A percentile compares a stretch with the other conserved stretches of the same genome.
Evolutionary conservation across 176 grass and related monocot genomes (phyloP).

Genomic region (Triticum monococcum): DNA sequence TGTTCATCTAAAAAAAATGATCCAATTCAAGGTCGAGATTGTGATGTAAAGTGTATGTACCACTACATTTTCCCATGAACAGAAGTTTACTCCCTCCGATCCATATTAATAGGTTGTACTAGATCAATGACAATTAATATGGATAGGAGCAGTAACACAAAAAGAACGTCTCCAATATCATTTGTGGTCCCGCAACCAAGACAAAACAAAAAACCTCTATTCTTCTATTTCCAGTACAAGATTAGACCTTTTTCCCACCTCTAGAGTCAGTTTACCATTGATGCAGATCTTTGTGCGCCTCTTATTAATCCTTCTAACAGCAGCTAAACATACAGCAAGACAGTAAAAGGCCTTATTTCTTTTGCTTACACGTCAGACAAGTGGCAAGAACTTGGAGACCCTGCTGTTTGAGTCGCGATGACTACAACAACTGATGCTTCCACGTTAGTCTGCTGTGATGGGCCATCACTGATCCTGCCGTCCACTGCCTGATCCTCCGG

Average conservation of each 20-base stretch:
- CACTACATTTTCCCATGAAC: too few relatives aligned
- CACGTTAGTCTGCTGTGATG: not conserved
- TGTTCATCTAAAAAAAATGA: too few relatives aligned
- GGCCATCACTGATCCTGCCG: not conserved
- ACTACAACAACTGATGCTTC: not conserved
- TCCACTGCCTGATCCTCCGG: not conserved
- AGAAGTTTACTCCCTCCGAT: not conserved
- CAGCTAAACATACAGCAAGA: slow-evolving; percentile 16
- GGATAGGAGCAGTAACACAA: too few relatives aligned
- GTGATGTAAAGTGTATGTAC: too few relatives aligned
- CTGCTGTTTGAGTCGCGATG: not conserved
- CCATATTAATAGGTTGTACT: not conserved
- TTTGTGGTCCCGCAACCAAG: not conserved
- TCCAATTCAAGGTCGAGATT: too few relatives aligned
- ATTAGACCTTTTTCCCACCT: not conserved
- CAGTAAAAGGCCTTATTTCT: slow-evolving; percentile 15
- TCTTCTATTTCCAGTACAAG: not conserved
- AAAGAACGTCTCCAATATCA: not conserved
- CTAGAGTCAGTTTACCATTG: not conserved
- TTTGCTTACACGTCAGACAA: slow-evolving; percentile 21
- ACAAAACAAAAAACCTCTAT: not conserved
- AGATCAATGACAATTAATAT: too few relatives aligned
- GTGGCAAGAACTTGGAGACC: slow-evolving; percentile 29
- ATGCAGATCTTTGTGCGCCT: not conserved
- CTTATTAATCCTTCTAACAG: not conserved